Evolutionary conservation across 345 rosid species (phyloP).

Genomic region (Gossypium herbaceum): DNA sequence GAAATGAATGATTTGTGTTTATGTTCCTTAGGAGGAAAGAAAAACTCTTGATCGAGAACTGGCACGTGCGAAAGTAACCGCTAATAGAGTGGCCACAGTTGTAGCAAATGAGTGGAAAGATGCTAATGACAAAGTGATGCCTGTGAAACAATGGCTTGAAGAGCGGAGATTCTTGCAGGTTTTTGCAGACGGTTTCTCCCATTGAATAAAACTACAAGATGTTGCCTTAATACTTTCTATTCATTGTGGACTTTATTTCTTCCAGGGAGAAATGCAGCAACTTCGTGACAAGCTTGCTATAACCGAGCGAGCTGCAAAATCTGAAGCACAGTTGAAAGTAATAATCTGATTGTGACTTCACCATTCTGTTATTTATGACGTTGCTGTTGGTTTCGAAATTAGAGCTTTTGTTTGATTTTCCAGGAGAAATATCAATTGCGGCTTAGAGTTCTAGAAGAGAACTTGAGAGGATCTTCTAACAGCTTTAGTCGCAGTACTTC

Average conservation of each 20-base stretch:
- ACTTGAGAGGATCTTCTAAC: slow-evolving; percentile 69
- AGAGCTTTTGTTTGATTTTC: slow-evolving; percentile 11
- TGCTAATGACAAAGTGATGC: slow-evolving; percentile 97
- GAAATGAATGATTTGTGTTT: slow-evolving; percentile 9
- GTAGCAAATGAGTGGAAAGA: slow-evolving; percentile 99
- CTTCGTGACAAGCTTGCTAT: slow-evolving; percentile 85
- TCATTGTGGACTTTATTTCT: slow-evolving; percentile 15
- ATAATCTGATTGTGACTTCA: slow-evolving; percentile 9
- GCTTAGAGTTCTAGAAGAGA: slow-evolving; percentile 89
- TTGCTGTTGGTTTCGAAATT: slow-evolving; percentile 16
- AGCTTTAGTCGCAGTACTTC: slow-evolving; percentile 43
- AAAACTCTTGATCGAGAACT: slow-evolving; percentile 90
- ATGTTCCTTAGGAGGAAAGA: slow-evolving; percentile 69
- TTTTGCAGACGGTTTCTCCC: slow-evolving; percentile 21
- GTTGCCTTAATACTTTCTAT: slow-evolving; percentile 1
- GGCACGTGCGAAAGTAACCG: slow-evolving; percentile 98
- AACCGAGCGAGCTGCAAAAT: slow-evolving; percentile 83
- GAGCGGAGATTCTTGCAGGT: slow-evolving; percentile 97
- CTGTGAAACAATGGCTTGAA: slow-evolving; percentile 98
- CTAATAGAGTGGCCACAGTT: slow-evolving; percentile 94
- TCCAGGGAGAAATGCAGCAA: slow-evolving; percentile 98
- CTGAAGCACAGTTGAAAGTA: slow-evolving; percentile 96
- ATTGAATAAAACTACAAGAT: slow-evolving; percentile 15
- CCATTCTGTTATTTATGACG: not conserved
- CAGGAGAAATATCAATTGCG: slow-evolving; percentile 90